These are phyloP conservation scores for Trichoderma sp. DNA, from an alignment of 2,329 filamentous ascomycete genomes.

Conservation along the genomic window DNA sequence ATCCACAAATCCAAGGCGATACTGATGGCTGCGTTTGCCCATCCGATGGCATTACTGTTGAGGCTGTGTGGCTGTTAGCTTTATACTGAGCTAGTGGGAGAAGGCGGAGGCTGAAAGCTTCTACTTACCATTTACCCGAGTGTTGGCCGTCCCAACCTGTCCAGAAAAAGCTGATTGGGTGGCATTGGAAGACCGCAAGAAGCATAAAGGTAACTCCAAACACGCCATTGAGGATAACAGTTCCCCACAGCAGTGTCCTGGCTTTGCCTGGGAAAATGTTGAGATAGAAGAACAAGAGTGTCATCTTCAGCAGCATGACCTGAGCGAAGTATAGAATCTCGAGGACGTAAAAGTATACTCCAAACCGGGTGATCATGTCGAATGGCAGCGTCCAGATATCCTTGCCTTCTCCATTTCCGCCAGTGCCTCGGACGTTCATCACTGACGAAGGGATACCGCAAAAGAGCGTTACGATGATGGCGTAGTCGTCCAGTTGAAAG, in stretches of 20 bases:
- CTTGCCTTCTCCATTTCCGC: slow-evolving; percentile 31
- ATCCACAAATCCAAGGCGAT: slow-evolving; percentile 45
- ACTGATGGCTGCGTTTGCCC: slow-evolving; percentile 42
- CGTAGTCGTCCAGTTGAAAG: slow-evolving; percentile 34
- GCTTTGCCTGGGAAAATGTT: slow-evolving; percentile 38
- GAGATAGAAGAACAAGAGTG: slow-evolving; percentile 44
- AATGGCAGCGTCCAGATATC: slow-evolving; percentile 35
- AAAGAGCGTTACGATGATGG: slow-evolving; percentile 28
- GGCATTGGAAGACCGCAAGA: slow-evolving; percentile 38
- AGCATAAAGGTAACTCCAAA: slow-evolving; percentile 36
- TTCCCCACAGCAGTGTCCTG: slow-evolving; percentile 33
- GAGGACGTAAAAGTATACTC: slow-evolving; percentile 33
- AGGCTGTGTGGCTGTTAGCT: slow-evolving; percentile 36
- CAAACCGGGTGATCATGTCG: slow-evolving; percentile 27
- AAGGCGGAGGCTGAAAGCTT: not conserved
- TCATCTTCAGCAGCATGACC: slow-evolving; percentile 40
- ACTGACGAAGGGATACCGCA: slow-evolving; percentile 25
- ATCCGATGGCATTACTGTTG: slow-evolving; percentile 41
- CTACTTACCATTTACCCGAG: not conserved
- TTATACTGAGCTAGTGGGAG: slow-evolving; percentile 20
- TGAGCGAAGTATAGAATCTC: slow-evolving; percentile 41
- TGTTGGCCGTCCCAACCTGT: slow-evolving; percentile 10
- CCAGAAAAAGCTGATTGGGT: slow-evolving; percentile 43
- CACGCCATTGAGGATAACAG: slow-evolving; percentile 32
- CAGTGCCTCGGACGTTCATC: slow-evolving; percentile 27